Base-by-base conservation (phyloP, 495 filamentous ascomycete species). In the Talaromyces thailandensis region DNA sequence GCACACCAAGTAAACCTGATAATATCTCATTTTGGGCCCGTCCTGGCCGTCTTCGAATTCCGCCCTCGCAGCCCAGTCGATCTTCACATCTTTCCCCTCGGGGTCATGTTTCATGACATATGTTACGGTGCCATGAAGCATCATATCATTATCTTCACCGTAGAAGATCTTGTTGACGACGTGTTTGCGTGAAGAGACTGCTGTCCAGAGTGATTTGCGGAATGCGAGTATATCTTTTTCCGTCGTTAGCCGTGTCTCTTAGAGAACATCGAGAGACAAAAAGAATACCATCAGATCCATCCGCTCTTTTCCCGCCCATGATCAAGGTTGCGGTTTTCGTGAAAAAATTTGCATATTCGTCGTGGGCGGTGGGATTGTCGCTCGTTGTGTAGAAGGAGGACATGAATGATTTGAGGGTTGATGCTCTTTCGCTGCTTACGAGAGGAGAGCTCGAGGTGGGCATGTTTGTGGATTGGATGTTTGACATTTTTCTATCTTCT, bases 1-100 rank as follows among this genome's bases (percentile, higher is more conserved):
- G 76, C 80, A 65, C 58, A 85, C 84, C 72, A 88, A 69, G 72
- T 86, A 88, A 62, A 88, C 85, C 71, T 86, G 84, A 76, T 88
- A 88, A 66, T 83, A 84, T 62, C 70, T 73, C 82, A 87, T 82
- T 73, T 78, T 83, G 64, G 81, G 72, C 37, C 58, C 72, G 6
- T 74, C 78, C 3, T 70, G 75, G 31, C 72, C 75, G 66, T 79
- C 69, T 9, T 67, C 76, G 71, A 88, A 76, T 16, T 79, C 74
- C 55, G 80, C 83, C 59, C 79, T 68, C 31, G 78, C 85, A 51
- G 82, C 80, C 84, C 84, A 88, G 3, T 72, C 73, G 31, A 79
- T 67, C 64, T 77, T 71, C 5, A 76, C 68, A 58, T 70, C 70
- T 1, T 82, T 79, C 21, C 73, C 75, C 52, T 66, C 68, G 2